Evolutionary conservation across 352 stramenopile genomes (phyloP).

Genomic region (Phytophthora pisi): DNA sequence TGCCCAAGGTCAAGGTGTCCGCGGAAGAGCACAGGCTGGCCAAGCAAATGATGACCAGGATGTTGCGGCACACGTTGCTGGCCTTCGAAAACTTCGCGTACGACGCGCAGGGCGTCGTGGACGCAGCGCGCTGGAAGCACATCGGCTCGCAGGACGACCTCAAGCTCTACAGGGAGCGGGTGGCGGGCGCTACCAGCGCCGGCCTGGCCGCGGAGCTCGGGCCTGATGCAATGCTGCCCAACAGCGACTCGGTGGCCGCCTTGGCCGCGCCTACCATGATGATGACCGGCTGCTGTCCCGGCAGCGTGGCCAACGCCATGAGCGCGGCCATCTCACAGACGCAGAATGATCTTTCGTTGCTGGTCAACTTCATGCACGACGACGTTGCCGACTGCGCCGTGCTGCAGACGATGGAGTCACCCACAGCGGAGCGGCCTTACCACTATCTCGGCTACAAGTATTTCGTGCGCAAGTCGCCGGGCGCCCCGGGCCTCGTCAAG

Average conservation of each 20-base stretch:
- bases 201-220: slow-evolving; percentile 36
- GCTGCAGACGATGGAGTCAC: slow-evolving; percentile 33
- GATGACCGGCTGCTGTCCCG: slow-evolving; percentile 48
- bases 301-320: slow-evolving; percentile 54
- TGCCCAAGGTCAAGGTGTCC: slow-evolving; percentile 50
- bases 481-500: slow-evolving; percentile 41
- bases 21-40: slow-evolving; percentile 40
- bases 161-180: slow-evolving; percentile 56
- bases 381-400: slow-evolving; percentile 38
- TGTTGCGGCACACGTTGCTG: slow-evolving; percentile 50
- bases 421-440: slow-evolving; percentile 43
- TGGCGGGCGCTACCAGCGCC: slow-evolving; percentile 32
- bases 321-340: slow-evolving; percentile 48
- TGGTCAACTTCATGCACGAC: slow-evolving; percentile 50
- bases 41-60: slow-evolving; percentile 48
- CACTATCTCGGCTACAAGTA: slow-evolving; percentile 69
- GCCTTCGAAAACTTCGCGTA: slow-evolving; percentile 55
- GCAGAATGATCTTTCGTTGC: slow-evolving; percentile 51
- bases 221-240: slow-evolving; percentile 35
- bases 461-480: slow-evolving; percentile 48
- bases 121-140: slow-evolving; percentile 50
- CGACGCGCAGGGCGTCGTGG: slow-evolving; percentile 39
- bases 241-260: slow-evolving; percentile 38
- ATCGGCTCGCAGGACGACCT: slow-evolving; percentile 50
- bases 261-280: slow-evolving; percentile 38